These are phyloP conservation scores for Aureobasidium zeae DNA, from an alignment of 2,329 filamentous ascomycete genomes.

Conservation along the genomic window DNA sequence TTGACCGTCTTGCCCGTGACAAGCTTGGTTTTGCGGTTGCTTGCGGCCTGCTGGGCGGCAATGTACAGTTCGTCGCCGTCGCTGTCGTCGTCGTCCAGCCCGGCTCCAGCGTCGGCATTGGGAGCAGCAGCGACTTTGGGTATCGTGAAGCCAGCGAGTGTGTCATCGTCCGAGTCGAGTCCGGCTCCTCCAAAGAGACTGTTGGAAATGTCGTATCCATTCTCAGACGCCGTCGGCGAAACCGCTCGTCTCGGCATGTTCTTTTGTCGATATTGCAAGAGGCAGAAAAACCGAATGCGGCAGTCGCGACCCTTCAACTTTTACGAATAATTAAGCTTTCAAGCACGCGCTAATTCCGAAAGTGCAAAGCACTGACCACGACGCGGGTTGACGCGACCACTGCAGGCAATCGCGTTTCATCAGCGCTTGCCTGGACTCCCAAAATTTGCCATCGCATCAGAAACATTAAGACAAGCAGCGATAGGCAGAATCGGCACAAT, in stretches of 20 bases:
- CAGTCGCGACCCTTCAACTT: conserved; percentile 12
- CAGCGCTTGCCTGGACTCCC: conserved; percentile 4
- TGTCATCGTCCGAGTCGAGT: conserved; percentile 42
- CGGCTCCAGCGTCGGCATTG: conserved; percentile 27
- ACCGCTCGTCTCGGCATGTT: conserved; percentile 62
- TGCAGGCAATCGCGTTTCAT: too few species aligned
- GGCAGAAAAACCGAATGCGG: conserved; percentile 10
- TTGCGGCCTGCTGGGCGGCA: conserved; percentile 73
- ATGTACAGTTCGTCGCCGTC: conserved; percentile 71
- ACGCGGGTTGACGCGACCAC: conserved; percentile 6
- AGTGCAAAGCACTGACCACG: background rate
- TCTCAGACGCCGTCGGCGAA: conserved; percentile 80
- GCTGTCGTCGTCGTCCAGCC: conserved; percentile 10
- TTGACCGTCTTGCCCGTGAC: conserved; percentile 78
- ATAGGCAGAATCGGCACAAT: background rate
- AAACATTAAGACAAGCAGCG: background rate
- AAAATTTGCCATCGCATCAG: background rate
- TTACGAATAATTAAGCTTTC: conserved; percentile 10
- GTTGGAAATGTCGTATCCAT: conserved; percentile 80
- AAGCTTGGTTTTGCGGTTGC: conserved; percentile 76
- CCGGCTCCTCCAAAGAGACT: conserved; percentile 55
- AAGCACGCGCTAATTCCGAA: background rate
- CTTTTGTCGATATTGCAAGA: conserved; percentile 9
- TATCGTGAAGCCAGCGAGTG: conserved; percentile 1
- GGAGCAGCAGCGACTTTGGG: conserved; percentile 22